These are phyloP conservation scores for Curvularia hawaiiensis DNA, from an alignment of 2,329 filamentous ascomycete genomes.

Conservation along the genomic window DNA sequence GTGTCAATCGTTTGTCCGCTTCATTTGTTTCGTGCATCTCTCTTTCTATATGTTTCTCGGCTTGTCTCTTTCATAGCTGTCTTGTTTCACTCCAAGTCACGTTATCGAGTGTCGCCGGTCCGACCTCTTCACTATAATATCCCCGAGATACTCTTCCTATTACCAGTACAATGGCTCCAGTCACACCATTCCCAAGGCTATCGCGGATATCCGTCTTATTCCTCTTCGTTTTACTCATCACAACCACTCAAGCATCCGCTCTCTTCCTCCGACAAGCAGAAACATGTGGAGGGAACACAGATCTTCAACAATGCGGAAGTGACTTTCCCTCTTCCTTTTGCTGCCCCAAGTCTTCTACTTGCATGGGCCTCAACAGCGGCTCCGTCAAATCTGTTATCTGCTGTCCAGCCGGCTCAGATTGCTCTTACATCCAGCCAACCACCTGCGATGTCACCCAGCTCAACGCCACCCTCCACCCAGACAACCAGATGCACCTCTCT, in stretches of 20 bases:
- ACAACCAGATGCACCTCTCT: slow-evolving; percentile 69
- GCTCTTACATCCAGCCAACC: slow-evolving; percentile 66
- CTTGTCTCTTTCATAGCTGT: slow-evolving; percentile 6
- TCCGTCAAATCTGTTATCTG: slow-evolving; percentile 71
- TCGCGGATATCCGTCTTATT: slow-evolving; percentile 42
- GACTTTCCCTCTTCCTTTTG: slow-evolving; percentile 69
- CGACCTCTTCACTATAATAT: slow-evolving; percentile 12
- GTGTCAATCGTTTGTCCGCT: slow-evolving; percentile 14
- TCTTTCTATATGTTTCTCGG: slow-evolving; percentile 6
- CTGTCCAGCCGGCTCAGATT: slow-evolving; percentile 65
- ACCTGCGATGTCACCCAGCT: slow-evolving; percentile 67
- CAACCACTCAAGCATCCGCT: slow-evolving; percentile 31
- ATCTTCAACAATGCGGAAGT: slow-evolving; percentile 58
- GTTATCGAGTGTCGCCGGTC: slow-evolving; percentile 19
- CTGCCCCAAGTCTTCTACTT: slow-evolving; percentile 62
- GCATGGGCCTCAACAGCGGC: slow-evolving; percentile 63
- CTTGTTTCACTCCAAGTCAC: slow-evolving; percentile 16
- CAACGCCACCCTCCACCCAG: slow-evolving; percentile 61
- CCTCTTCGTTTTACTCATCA: slow-evolving; percentile 35
- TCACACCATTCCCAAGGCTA: slow-evolving; percentile 35
- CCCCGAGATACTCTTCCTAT: background rate
- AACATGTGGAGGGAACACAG: slow-evolving; percentile 58
- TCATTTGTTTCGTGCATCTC: slow-evolving; percentile 10
- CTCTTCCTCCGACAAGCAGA: slow-evolving; percentile 39
- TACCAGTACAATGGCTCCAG: slow-evolving; percentile 33